Evolutionary conservation across 768 basidiomycete genomes (phyloP).

Genomic region (Tricholoma furcatifolium): DNA sequence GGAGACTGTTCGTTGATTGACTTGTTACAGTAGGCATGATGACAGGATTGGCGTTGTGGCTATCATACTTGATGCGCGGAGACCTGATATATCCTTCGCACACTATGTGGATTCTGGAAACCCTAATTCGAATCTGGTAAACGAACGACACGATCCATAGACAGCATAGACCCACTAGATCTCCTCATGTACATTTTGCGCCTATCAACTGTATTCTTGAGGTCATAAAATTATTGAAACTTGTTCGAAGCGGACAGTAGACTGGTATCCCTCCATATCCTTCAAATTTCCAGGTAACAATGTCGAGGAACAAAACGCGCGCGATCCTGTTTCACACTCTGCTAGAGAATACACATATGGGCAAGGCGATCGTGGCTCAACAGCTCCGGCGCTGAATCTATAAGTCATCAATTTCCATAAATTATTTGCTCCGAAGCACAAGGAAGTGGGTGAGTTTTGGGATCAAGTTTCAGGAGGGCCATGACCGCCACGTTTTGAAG

Average conservation of each 20-base stretch:
- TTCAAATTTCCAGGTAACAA: too few relatives aligned
- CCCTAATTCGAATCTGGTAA: not conserved
- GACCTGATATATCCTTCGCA: not conserved
- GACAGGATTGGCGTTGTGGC: not conserved
- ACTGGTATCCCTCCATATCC: too few relatives aligned
- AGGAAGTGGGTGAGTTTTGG: not conserved
- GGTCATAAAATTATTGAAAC: not conserved
- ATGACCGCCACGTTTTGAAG: not conserved
- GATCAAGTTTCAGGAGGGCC: conserved; percentile 5
- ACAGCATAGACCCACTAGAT: not conserved
- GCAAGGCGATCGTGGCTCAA: too few relatives aligned
- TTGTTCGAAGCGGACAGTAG: not conserved
- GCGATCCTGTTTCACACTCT: not conserved
- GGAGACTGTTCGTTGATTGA: not conserved
- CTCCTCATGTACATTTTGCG: not conserved
- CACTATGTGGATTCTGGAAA: not conserved
- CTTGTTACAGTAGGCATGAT: not conserved
- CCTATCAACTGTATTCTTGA: not conserved
- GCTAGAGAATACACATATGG: too few relatives aligned
- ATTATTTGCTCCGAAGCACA: not conserved
- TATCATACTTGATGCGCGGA: not conserved
- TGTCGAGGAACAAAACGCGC: too few relatives aligned
- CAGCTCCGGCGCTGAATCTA: not conserved
- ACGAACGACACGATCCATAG: not conserved
- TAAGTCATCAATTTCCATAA: not conserved